Conservation (phyloP, 257 asterid genomes). For the Lycium ferocissimum region DNA sequence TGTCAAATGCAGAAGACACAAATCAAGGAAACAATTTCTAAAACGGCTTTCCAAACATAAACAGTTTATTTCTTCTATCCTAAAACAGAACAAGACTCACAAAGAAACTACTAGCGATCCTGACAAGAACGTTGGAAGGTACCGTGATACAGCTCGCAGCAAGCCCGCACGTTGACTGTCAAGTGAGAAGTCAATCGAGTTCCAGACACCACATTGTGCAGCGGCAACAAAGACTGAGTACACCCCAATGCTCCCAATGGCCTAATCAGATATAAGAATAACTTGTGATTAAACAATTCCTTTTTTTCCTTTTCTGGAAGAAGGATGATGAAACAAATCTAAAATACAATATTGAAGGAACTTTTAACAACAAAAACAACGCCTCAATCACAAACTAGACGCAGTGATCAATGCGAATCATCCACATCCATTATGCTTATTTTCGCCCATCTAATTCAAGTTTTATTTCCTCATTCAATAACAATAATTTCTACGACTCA, state of each 20-base stretch:
- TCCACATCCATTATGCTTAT: background rate
- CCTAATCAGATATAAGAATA: slow-evolving; percentile 43
- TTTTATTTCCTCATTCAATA: background rate
- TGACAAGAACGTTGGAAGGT: slow-evolving; percentile 98
- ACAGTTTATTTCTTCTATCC: slow-evolving; percentile 31
- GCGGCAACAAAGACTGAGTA: slow-evolving; percentile 71
- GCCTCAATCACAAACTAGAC: background rate
- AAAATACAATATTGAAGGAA: background rate
- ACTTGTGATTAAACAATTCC: background rate
- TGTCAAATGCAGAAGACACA: background rate
- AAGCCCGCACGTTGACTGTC: slow-evolving; percentile 74
- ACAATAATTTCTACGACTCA: background rate
- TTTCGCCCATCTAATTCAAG: background rate
- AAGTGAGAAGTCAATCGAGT: slow-evolving; percentile 70
- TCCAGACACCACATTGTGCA: slow-evolving; percentile 55
- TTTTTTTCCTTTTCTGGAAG: background rate
- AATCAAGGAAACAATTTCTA: background rate
- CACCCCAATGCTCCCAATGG: slow-evolving; percentile 81
- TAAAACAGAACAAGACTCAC: slow-evolving; percentile 65
- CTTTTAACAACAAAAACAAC: background rate
- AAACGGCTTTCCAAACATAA: background rate
- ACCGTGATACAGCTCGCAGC: slow-evolving; percentile 96
- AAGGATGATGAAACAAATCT: background rate
- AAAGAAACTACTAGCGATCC: slow-evolving; percentile 92
- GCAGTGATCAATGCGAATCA: background rate